Conservation (phyloP, 441 rosid species). For the Macaranga tanarius region DNA sequence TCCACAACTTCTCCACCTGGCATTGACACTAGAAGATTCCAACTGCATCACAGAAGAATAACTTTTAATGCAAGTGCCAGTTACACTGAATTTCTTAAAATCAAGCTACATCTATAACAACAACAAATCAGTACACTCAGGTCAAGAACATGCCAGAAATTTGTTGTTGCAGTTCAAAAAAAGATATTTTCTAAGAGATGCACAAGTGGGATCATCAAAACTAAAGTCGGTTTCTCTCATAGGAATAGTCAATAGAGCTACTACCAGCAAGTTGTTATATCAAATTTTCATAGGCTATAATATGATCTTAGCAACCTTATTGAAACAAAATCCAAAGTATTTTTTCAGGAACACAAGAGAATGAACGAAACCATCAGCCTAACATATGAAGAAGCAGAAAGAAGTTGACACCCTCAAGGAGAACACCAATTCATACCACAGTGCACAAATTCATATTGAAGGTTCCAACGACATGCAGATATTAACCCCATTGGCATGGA, state of each 20-base stretch:
- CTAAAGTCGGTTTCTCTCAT: not conserved
- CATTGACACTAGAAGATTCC: conserved; percentile 69
- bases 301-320: not conserved
- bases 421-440: not conserved
- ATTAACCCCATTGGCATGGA: not conserved
- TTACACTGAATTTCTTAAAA: not conserved
- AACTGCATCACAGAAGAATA: conserved; percentile 47
- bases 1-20: conserved; percentile 60
- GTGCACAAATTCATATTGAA: not conserved
- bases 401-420: not conserved
- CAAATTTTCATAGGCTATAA: not conserved
- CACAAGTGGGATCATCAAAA: not conserved
- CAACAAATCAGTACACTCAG: not conserved
- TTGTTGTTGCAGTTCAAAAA: not conserved
- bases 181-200: not conserved
- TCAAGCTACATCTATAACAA: not conserved
- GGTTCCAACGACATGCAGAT: not conserved
- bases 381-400: not conserved
- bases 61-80: conserved; percentile 2
- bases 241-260: not conserved
- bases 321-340: not conserved
- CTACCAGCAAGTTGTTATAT: not conserved
- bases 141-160: not conserved
- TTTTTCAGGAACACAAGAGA: not conserved
- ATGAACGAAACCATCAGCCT: not conserved